Conservation (phyloP, 2,329 filamentous ascomycete genomes). For the Septoria petroselini region DNA sequence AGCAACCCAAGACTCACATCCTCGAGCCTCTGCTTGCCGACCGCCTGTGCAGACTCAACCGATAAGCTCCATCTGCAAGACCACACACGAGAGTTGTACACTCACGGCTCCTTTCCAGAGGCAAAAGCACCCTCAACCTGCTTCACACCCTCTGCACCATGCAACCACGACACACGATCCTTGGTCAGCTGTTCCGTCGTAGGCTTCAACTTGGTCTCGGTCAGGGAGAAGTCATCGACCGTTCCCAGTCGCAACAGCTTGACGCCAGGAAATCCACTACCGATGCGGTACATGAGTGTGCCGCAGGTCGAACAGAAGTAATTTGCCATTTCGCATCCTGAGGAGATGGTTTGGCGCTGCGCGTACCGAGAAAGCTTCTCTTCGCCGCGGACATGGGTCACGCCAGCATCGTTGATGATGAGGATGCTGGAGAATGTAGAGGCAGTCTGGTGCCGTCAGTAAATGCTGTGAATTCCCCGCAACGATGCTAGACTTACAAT, state of each 20-base stretch:
- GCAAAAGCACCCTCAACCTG: conserved; percentile 16
- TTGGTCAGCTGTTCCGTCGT: conserved; percentile 51
- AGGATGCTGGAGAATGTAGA: conserved; percentile 63
- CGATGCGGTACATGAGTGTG: conserved; percentile 56
- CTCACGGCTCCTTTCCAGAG: conserved; percentile 15
- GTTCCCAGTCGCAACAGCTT: conserved; percentile 57
- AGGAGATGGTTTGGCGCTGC: conserved; percentile 49
- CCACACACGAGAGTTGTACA: too few species aligned
- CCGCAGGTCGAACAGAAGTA: conserved; percentile 61
- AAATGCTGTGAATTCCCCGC: too few species aligned
- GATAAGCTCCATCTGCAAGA: too few species aligned
- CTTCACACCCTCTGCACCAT: conserved; percentile 10
- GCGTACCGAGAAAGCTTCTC: conserved; percentile 50
- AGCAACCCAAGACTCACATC: too few species aligned
- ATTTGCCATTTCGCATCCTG: conserved; percentile 56
- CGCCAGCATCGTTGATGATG: conserved; percentile 45
- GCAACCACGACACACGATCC: conserved; percentile 44
- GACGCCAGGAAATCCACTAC: conserved; percentile 42
- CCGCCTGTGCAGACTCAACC: too few species aligned
- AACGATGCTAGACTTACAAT: too few species aligned
- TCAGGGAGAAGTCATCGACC: conserved; percentile 59
- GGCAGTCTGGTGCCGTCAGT: conserved; percentile 54
- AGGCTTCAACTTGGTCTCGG: conserved; percentile 57
- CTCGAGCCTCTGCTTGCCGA: too few species aligned
- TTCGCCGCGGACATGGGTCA: conserved; percentile 52